These are phyloP conservation scores for Aspergillus funiculosus DNA, from an alignment of 495 filamentous ascomycete genomes.

Conservation along the genomic window DNA sequence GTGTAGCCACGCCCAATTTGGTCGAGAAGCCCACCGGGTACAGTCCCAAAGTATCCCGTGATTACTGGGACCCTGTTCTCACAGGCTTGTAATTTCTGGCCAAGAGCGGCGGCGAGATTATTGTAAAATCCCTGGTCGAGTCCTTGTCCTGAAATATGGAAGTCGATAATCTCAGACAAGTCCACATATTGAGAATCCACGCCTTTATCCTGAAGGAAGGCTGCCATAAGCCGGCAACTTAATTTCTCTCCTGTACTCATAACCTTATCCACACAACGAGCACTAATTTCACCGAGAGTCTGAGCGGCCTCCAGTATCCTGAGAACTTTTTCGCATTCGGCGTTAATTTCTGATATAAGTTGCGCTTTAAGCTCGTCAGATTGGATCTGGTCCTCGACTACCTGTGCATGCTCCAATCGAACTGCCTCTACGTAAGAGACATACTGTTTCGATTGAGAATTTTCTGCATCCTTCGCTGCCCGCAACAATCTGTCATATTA, in stretches of 20 bases:
- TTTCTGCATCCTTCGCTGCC: constrained; percentile 62
- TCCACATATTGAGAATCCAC: constrained; percentile 84
- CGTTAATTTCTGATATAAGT: constrained; percentile 57
- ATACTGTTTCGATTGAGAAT: constrained; percentile 56
- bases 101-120: constrained; percentile 56
- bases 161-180: constrained; percentile 67
- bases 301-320: constrained; percentile 56
- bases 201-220: constrained; percentile 67
- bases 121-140: constrained; percentile 80
- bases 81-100: constrained; percentile 62
- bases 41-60: constrained; percentile 84
- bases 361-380: constrained; percentile 52
- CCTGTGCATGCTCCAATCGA: constrained; percentile 63
- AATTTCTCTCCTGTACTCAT: constrained; percentile 92
- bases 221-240: constrained; percentile 80
- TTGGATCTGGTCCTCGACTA: constrained; percentile 56
- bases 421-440: constrained; percentile 67
- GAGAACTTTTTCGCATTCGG: constrained; percentile 61
- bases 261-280: constrained; percentile 79
- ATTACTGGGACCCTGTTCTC: constrained; percentile 67
- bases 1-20: constrained; percentile 84
- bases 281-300: constrained; percentile 65
- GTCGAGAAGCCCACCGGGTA: constrained; percentile 72
- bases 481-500: constrained; percentile 52
- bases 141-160: constrained; percentile 49